Base-by-base conservation (phyloP, 192 early-diverging fungal species). In the Mortierella antarctica region DNA sequence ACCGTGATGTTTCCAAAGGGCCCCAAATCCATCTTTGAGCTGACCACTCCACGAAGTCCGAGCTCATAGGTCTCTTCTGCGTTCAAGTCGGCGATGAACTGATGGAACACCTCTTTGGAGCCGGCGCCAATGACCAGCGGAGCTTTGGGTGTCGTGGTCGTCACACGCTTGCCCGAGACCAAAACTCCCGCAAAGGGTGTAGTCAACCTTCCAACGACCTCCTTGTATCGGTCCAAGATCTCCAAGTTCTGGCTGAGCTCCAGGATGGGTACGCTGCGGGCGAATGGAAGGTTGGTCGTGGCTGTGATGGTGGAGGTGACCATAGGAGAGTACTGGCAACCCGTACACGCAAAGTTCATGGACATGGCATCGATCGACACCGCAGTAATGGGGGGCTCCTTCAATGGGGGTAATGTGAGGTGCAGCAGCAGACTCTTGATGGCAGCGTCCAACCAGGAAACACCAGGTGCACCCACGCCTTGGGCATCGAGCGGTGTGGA, bases 221-320 rank as follows among this genome's bases (percentile, higher is more conserved):
- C 61, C 5, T 47, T 55, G 4, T 65, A 52, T 2, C 57, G 31
- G 48, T 74, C 83, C 53, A 73, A 66, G 13, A 89, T 49, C 39
- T 83, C 69, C 4, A 89, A 60, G 13, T 85, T 78, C 56, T 88
- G 84, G 23, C 78, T 67, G 13, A 88, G 80, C 23, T 78, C 42
- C 17, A 67, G 67, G 58, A 91, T 86, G 9, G 75, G 83, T 17
- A 85, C 65, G n/a, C 78, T 57, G n/a, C 87, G 82, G 56, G 81
- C 82, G 50, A 91, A 91, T 9, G 90, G 90, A 52, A 91, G 85
- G 13, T 82, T 68, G 67, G 85, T 86, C 4, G 67, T 59, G 6
- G 87, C 87, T 7, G 65, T 70, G 31, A 91, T 84, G 31, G 81
- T 61, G n/a, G 87, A 83, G 23, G 57, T 54, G 2, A 82, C 62